Percentiles rank a stretch among this genome's conserved stretches.
These are phyloP conservation scores for Beauveria medogensis DNA, from an alignment of 2,329 filamentous ascomycete genomes.

Conservation along the genomic window DNA sequence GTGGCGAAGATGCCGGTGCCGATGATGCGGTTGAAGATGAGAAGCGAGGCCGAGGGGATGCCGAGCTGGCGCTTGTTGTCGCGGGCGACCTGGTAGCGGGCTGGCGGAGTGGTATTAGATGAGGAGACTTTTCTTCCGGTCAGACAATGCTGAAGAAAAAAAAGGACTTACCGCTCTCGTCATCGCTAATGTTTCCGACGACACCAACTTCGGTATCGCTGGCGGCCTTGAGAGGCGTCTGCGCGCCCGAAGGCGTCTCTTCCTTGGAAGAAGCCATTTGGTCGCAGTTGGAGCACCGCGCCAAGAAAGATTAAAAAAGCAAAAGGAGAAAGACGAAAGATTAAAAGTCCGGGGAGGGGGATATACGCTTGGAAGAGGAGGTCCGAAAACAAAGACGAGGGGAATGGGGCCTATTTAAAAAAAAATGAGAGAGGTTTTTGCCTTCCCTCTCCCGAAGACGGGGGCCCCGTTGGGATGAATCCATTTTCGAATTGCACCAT, in stretches of 20 bases:
- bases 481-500: conserved; percentile 8
- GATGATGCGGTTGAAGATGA: conserved; percentile 59
- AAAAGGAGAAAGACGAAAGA: no score
- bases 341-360: neutral
- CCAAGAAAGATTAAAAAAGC: neutral
- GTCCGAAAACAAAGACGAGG: no score
- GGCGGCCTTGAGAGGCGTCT: conserved; percentile 4
- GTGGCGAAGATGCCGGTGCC: conserved; percentile 62
- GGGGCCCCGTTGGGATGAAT: neutral
- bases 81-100: conserved; percentile 29
- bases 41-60: conserved; percentile 44
- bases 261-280: conserved; percentile 3
- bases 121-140: no score
- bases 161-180: conserved; percentile 12
- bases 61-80: conserved; percentile 49
- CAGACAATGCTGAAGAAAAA: no score
- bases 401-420: no score
- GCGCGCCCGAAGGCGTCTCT: conserved; percentile 4
- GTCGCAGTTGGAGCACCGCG: neutral
- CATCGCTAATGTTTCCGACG: conserved; percentile 1
- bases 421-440: no score
- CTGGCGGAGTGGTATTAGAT: conserved; percentile 10
- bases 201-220: conserved; percentile 2
- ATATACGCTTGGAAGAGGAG: neutral
- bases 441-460: neutral